Evolutionary conservation across 768 basidiomycete species (phyloP), one percentile per base, ranked within the genome.

Genomic region (Suillus hirtellus): DNA sequence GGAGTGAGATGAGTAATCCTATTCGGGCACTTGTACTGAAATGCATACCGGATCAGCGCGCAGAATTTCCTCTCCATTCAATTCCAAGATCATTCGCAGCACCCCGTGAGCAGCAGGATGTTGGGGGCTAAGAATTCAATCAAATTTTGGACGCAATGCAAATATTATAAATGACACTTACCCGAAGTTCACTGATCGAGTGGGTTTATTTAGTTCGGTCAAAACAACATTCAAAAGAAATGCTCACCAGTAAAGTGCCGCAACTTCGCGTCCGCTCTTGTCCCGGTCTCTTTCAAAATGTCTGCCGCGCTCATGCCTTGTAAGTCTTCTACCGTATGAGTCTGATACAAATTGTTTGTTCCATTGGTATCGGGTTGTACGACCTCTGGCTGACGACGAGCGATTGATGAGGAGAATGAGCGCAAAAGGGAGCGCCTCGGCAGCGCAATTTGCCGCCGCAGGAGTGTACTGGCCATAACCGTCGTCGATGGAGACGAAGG

Each of bases 81-180:
- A 80, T 77, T 99, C 97, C 60, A 99, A 79, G 74, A 99, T 99
- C 82, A 99, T 85, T 63, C 97, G 91, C 46, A 99, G 84, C 76
- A 99, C 97, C 73, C 97, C 97, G 76, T 99, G 97, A 17, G 97
- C 97, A 61, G 97, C 97, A 61, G 96, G 96, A 81, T 99, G 96
- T 75, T 99, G 96, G 60, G 96, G 96, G 66, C 63, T 65, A 59
- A 54, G 19, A 14, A 66, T 52, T 47, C 54, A n/a, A 50, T 56
- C 24, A 37, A 52, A 47, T 53, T 40, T 56, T 11, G 15, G 21
- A 24, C 17, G 9, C 15, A 24, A 14, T 40, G 55, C 40, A 35
- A 27, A 50, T 60, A 40, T 60, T 27, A 43, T 2, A 9, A 9
- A 4, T 21, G 4, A 64, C 42, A 70, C 84, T 63, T 66, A 86